Conservation (phyloP, 169 alveolate genomes). For the Sarcocystis neurona region DNA sequence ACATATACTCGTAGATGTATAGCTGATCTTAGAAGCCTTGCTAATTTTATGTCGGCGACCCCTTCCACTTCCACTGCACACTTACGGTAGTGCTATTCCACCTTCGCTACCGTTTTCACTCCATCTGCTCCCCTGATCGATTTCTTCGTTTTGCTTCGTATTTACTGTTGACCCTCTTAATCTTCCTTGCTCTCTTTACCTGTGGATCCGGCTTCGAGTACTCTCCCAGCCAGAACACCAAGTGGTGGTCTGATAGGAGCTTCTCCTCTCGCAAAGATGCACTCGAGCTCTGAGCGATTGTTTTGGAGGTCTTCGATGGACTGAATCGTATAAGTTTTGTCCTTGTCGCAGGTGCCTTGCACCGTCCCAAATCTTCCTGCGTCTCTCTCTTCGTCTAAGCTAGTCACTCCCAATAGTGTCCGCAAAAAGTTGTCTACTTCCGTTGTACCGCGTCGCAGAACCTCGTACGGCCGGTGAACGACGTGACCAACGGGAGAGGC, state of each 20-base stretch:
- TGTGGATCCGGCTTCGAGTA: conserved; percentile 19
- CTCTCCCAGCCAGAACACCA: conserved; percentile 20
- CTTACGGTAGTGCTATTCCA: too few relatives aligned
- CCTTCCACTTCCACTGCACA: too few relatives aligned
- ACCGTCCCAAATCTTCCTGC: neutral
- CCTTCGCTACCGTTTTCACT: too few relatives aligned
- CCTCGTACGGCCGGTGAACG: neutral
- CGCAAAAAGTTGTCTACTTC: neutral
- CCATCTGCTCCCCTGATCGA: too few relatives aligned
- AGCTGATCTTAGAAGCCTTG: too few relatives aligned
- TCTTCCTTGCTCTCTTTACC: too few relatives aligned
- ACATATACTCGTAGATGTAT: too few relatives aligned
- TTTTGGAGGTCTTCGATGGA: conserved; percentile 21
- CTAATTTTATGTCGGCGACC: too few relatives aligned
- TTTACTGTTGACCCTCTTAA: too few relatives aligned
- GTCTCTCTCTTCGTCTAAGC: neutral
- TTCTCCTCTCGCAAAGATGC: conserved; percentile 30
- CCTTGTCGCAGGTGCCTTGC: conserved; percentile 9
- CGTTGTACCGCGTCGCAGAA: neutral
- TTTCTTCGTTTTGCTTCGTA: too few relatives aligned
- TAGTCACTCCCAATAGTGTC: neutral
- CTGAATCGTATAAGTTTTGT: neutral
- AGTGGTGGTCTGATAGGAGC: conserved; percentile 21
- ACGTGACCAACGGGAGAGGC: neutral
- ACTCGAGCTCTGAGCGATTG: conserved; percentile 7